Percentiles rank a stretch among this genome's conserved stretches.
phyloP scores from a whole-genome alignment of 345 rosid species.

The Rhodomyrtus tomentosa region DNA sequence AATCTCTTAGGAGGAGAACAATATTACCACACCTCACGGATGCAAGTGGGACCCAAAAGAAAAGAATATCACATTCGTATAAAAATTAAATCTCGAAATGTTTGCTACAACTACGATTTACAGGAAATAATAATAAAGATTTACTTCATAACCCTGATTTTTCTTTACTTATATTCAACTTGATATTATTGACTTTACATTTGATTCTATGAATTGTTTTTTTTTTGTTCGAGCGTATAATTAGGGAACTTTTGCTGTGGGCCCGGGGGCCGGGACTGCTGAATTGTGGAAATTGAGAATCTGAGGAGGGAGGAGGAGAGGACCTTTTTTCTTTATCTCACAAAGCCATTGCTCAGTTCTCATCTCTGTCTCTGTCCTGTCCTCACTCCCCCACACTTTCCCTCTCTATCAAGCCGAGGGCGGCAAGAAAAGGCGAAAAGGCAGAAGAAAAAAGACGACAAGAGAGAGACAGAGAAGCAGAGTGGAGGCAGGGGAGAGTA shows the following conservation, averaged over 20 bases:
- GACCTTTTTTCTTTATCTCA: not conserved
- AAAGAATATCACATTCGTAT: not conserved
- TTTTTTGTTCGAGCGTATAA: not conserved
- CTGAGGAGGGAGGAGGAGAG: not conserved
- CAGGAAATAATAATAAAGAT: not conserved
- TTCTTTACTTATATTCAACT: too few relatives aligned
- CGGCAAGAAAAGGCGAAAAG: not conserved
- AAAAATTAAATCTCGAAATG: not conserved
- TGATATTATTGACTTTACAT: too few relatives aligned
- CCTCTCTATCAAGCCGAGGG: not conserved
- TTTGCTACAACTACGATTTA: not conserved
- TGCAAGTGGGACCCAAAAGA: not conserved
- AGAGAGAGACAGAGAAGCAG: not conserved
- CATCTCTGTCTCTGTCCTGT: not conserved
- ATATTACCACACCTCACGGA: not conserved
- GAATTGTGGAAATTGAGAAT: not conserved
- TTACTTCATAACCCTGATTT: not conserved
- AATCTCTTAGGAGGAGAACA: not conserved
- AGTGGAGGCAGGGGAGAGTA: not conserved
- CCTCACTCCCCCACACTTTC: not conserved
- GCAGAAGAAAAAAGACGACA: not conserved
- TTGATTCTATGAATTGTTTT: too few relatives aligned
- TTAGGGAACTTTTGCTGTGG: not conserved
- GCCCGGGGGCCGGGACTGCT: not conserved
- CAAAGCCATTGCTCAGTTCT: not conserved